Evolutionary conservation across 1,284 basidiomycete species (phyloP), one percentile per base, ranked within the genome.

Genomic region (Fistulinella cinereoalba): DNA sequence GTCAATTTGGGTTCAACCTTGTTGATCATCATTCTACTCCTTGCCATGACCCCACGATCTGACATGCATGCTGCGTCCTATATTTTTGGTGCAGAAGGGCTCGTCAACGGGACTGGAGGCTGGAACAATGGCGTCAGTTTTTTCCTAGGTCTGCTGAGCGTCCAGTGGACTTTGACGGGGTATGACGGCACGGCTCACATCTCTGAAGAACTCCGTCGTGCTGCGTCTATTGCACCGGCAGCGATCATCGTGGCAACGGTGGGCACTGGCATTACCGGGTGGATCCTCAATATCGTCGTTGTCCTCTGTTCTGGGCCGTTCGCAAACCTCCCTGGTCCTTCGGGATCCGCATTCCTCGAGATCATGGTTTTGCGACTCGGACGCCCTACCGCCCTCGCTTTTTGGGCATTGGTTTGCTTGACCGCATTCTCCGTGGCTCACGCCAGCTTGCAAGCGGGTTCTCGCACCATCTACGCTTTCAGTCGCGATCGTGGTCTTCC

Each of bases 221-320:
- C 94, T 9, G 88, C 92, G 3, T 89, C 92, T 57, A 88, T 92
- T 46, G 83, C 83, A 8, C 81, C 80, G 10, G 77, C 81, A 36
- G 91, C 90, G 10, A 93, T 94, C 61, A 83, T 94, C 62, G 85
- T 93, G 42, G 93, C 93, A 75, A 92, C 95, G 25, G 71, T 91
- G 52, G 90, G 90, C 13, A 95, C 92, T 3, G 90, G 87, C 46
- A 66, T 88, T 23, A 73, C 87, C 46, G 91, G 92, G 33, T 93
- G 90, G 89, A 57, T 92, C 6, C 74, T 93, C 36, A 92, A 92
- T 64, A 87, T 92, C 56, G 81, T 85, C 8, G 69, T 94, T 29
- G 75, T 94, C n/a, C 73, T 95, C 16, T 91, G 88, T 65, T 89
- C 88, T 7, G 88, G 88, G 16, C 75, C 81, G 50, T 65, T 87